Conservation (phyloP, 2,329 filamentous ascomycete genomes). For the Mariannaea sp. region DNA sequence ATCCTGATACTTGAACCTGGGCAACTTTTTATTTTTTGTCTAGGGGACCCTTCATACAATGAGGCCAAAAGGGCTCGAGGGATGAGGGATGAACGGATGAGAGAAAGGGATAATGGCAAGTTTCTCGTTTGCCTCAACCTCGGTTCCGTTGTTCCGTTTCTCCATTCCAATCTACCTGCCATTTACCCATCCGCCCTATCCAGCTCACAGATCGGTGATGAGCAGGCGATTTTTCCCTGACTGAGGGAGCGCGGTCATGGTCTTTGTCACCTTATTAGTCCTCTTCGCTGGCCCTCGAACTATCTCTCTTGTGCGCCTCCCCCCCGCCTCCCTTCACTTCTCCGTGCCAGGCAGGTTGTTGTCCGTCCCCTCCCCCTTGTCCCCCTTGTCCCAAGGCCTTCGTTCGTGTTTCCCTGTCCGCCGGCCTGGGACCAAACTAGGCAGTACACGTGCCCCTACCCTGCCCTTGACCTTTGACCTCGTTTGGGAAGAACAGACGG, state of each 20-base stretch:
- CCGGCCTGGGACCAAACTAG: conserved; percentile 9
- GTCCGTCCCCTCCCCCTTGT: too few species aligned
- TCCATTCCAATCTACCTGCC: neutral
- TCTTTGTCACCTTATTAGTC: neutral
- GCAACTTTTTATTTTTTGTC: too few species aligned
- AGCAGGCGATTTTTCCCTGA: neutral
- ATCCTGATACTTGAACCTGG: conserved; percentile 2
- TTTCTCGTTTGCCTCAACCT: conserved; percentile 1
- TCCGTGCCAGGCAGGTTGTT: neutral
- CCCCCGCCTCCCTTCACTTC: neutral
- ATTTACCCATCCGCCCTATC: neutral
- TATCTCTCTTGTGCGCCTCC: neutral
- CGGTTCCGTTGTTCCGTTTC: neutral
- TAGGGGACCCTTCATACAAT: neutral
- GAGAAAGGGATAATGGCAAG: neutral
- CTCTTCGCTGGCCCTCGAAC: neutral
- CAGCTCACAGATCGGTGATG: neutral
- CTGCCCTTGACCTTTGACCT: conserved; percentile 7
- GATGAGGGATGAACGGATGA: neutral
- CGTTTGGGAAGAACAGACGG: too few species aligned
- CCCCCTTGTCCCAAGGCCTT: neutral
- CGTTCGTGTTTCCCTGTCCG: conserved; percentile 11
- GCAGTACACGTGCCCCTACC: conserved; percentile 10
- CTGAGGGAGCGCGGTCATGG: neutral
- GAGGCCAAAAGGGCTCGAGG: neutral